Conservation (phyloP, 352 stramenopile genomes). For the Globisporangium yorkense region DNA sequence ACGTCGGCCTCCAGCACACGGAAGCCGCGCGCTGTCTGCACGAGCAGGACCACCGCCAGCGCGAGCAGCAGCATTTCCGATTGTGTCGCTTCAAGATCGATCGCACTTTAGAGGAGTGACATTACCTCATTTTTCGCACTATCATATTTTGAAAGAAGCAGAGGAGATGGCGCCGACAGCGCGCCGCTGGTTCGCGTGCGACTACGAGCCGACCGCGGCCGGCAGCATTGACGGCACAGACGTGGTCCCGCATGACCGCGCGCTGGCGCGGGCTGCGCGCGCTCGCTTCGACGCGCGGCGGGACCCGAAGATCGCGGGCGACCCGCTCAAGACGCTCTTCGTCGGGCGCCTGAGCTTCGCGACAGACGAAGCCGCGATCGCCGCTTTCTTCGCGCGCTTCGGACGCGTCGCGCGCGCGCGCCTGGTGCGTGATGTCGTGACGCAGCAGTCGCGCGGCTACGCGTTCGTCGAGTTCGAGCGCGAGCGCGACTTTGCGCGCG, state of each 20-base stretch:
- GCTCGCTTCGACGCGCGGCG: conserved; percentile 43
- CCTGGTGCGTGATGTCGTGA: conserved; percentile 61
- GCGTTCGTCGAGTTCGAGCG: conserved; percentile 70
- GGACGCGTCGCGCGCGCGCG: conserved; percentile 43
- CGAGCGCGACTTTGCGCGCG: conserved; percentile 46
- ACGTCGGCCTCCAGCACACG: conserved; percentile 29
- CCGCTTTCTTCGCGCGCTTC: conserved; percentile 35
- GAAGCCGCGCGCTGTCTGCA: conserved; percentile 10
- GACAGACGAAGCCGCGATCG: conserved; percentile 50
- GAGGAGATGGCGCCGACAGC: background rate
- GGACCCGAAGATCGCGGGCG: conserved; percentile 57
- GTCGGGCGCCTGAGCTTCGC: conserved; percentile 52
- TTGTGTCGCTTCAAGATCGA: background rate
- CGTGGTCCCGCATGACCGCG: conserved; percentile 55
- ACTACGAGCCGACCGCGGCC: conserved; percentile 62
- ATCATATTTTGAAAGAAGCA: too few species aligned
- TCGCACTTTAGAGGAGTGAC: too few species aligned
- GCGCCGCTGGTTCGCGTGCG: conserved; percentile 50
- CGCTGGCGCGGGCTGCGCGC: conserved; percentile 39
- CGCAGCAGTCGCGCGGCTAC: conserved; percentile 64
- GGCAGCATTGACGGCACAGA: conserved; percentile 73
- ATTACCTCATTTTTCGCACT: too few species aligned
- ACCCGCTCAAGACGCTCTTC: conserved; percentile 68
- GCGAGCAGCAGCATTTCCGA: background rate
- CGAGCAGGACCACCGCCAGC: background rate